Base-by-base conservation (phyloP, 169 alveolate species). In the Perkinsus marinus region DNA sequence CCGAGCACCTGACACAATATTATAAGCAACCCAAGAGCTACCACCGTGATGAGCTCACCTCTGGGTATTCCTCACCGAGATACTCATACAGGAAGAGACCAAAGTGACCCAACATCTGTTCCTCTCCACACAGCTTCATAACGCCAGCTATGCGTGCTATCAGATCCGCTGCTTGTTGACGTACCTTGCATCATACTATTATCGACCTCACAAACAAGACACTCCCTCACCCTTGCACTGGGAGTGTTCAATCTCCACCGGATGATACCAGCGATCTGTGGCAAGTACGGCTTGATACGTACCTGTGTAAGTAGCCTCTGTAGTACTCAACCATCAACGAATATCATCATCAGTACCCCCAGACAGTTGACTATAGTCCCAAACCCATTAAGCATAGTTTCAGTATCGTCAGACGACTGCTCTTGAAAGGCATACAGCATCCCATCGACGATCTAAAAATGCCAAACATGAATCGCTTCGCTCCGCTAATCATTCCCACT, bases 11-110 rank as follows among this genome's bases (percentile, higher is more conserved):
- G 92, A 17, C n/a, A n/a, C n/a, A n/a, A n/a, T n/a, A n/a, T n/a
- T n/a, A n/a, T n/a, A n/a, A n/a, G n/a, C n/a, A n/a, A n/a, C n/a
- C n/a, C n/a, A n/a, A n/a, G n/a, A n/a, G n/a, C n/a, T n/a, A n/a
- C n/a, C n/a, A n/a, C n/a, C n/a, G n/a, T n/a, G n/a, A n/a, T n/a
- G n/a, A n/a, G 47, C 93, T 34, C 39, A 99, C 99, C 94, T 99
- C 99, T 10, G 99, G 99, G 94, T 98, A 99, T 95, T 99, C 99
- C 94, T 99, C 99, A 5, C 99, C 99, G 68, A 99, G 94, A 94
- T 98, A 98, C 94, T 99, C 99, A 94, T 97, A 98, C 57, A 99
- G 95, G 92, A 97, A 97, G 90, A 98, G 96, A 34, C 99, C 99
- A 94, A 99, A 95, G 96, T 98, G 99, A 36, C 99, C 99, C 94